These are phyloP conservation scores for Corinectria fuckeliana DNA, from an alignment of 2,329 filamentous ascomycete species.

Conservation along the genomic window DNA sequence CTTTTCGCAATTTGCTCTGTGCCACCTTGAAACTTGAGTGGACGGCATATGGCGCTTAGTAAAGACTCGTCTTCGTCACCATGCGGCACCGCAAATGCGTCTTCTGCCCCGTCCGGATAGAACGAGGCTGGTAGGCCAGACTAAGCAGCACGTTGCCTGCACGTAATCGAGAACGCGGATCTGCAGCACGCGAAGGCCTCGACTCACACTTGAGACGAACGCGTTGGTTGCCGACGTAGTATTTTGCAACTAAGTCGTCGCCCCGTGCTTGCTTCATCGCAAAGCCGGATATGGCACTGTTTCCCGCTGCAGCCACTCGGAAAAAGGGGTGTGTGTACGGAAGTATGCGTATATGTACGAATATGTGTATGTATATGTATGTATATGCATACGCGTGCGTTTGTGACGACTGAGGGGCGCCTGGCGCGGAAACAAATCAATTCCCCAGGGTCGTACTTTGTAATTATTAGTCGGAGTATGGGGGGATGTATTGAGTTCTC, in stretches of 20 bases:
- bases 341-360: neutral
- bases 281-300: no score
- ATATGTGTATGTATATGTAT: neutral
- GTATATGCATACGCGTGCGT: no score
- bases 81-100: neutral
- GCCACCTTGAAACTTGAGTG: constrained; percentile 14
- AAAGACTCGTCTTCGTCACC: neutral
- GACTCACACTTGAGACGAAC: no score
- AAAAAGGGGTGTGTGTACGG: no score
- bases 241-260: no score
- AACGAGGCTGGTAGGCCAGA: constrained; percentile 7
- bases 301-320: no score
- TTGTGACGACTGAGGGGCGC: no score
- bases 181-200: no score
- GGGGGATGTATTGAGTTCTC: neutral
- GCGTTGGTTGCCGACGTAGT: no score
- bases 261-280: no score
- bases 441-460: no score
- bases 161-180: neutral
- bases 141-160: neutral
- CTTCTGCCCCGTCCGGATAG: constrained; percentile 6
- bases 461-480: neutral
- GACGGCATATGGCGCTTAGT: neutral
- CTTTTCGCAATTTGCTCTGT: constrained; percentile 16
- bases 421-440: neutral